Percentiles rank a stretch among this genome's conserved stretches.
Conservation (phyloP, 148 eudicot genomes). For the Vaccinium myrtillus region DNA sequence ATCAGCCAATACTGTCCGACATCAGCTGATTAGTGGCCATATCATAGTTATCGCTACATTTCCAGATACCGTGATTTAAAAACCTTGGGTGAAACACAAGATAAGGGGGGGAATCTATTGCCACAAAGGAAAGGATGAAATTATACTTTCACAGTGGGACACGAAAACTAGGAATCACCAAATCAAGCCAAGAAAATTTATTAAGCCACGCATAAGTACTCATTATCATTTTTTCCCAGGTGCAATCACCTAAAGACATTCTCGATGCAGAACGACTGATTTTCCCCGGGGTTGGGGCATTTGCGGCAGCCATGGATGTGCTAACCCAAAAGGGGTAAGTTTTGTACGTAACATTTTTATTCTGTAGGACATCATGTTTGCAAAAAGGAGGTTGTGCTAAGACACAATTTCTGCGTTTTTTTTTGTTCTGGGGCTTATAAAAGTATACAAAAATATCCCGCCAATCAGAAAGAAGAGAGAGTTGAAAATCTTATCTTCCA, state of each 20-base stretch:
- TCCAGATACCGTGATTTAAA: too few relatives aligned
- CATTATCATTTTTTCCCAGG: conserved; percentile 33
- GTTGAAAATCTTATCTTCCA: background rate
- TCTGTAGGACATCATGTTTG: background rate
- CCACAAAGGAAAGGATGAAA: background rate
- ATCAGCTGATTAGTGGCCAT: too few relatives aligned
- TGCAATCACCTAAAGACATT: conserved; percentile 78
- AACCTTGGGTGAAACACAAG: too few relatives aligned
- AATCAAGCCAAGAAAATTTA: background rate
- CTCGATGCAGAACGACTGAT: conserved; percentile 77
- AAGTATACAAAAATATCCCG: background rate
- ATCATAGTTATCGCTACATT: too few relatives aligned
- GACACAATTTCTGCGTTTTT: background rate
- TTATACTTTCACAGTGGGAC: background rate
- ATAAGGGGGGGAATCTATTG: too few relatives aligned
- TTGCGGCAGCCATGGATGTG: conserved; percentile 94
- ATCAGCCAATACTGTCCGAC: too few relatives aligned
- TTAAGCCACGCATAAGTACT: background rate
- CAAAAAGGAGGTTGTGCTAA: background rate
- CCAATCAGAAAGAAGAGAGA: background rate
- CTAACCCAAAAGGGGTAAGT: conserved; percentile 68
- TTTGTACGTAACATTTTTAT: conserved; percentile 1
- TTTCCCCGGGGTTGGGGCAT: conserved; percentile 98
- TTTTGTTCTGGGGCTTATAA: background rate
- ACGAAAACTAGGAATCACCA: background rate